Evolutionary conservation across 2,329 filamentous ascomycete genomes (phyloP), one percentile per base, ranked within the genome.

Genomic region (Colletotrichum sp.): DNA sequence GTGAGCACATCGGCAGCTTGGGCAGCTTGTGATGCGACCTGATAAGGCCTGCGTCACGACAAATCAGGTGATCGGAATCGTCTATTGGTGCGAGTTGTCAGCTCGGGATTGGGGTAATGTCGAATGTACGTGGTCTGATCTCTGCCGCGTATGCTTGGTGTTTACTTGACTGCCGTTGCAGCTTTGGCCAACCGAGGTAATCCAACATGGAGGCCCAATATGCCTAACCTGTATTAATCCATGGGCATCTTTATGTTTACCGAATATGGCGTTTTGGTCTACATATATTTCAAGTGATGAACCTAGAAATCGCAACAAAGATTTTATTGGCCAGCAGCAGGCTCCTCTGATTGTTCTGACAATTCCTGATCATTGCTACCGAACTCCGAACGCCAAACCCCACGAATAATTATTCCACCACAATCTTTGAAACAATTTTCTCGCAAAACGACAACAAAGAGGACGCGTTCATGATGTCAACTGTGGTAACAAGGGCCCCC

Each of bases 391-490:
- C 8, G 19, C n/a, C 7, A 55, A 6, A 22, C 25, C 6, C 8
- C 13, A 25, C n/a, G 19, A 27, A 22, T 27, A 6, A 3, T 57
- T 27, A 57, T 59, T 59, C 55, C 1, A 19, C 60, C 60, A 67
- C 25, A 5, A 67, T 67, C 64, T 55, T 67, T 5, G 36, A 55
- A 25, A 71, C 28, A 55, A 83, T 76, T 72, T 80, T 82, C 73
- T 83, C 81, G 25, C 81, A 80, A 1, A 83, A 70, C 4, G 78
- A 75, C 13, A 77, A 73, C 44, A 82, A 65, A 0, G 77, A 80
- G 12, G 68, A 70, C 16, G 81, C 80, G 59, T 80, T 82, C 5
- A 78, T 79, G 28, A 84, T 82, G 9, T 84, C 82, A 5, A 83
- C 60, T 0, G 80, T 82, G 1, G 78, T 80, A 4, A 82, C 57